phyloP scores from a whole-genome alignment of 306 rosid species.

The Prunus salicina region DNA sequence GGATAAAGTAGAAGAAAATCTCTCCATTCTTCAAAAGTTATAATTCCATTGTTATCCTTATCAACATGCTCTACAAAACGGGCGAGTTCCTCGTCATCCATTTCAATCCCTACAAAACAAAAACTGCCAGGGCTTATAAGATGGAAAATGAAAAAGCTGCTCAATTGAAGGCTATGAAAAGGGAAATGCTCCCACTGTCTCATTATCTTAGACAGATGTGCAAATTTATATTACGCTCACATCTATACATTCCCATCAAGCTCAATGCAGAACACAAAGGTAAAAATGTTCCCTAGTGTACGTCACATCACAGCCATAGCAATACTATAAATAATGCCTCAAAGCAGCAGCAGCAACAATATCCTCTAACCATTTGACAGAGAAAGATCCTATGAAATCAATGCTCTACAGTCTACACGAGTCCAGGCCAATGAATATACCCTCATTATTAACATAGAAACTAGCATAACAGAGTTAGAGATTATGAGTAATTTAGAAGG shows the following conservation, averaged over 20 bases:
- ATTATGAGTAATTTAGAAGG: neutral
- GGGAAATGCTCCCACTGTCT: neutral
- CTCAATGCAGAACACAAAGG: neutral
- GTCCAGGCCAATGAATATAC: neutral
- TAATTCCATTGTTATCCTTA: constrained; percentile 89
- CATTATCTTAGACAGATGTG: neutral
- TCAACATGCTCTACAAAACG: constrained; percentile 95
- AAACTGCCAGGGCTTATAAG: constrained; percentile 67
- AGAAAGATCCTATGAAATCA: neutral
- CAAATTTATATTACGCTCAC: neutral
- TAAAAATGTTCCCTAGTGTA: neutral
- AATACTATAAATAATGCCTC: neutral
- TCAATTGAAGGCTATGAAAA: neutral
- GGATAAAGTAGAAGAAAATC: constrained; percentile 95
- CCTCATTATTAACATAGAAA: neutral
- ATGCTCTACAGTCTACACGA: neutral
- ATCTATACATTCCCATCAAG: neutral
- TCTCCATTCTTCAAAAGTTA: constrained; percentile 97
- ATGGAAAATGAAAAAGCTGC: constrained; percentile 35
- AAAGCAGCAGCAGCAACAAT: neutral
- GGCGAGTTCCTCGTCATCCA: constrained; percentile 92
- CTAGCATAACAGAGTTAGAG: neutral
- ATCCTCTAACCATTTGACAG: no score
- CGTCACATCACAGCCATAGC: neutral
- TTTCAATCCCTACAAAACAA: constrained; percentile 75